phyloP scores from a whole-genome alignment of 78 protist species.

The Diacronema lutheri region DNA sequence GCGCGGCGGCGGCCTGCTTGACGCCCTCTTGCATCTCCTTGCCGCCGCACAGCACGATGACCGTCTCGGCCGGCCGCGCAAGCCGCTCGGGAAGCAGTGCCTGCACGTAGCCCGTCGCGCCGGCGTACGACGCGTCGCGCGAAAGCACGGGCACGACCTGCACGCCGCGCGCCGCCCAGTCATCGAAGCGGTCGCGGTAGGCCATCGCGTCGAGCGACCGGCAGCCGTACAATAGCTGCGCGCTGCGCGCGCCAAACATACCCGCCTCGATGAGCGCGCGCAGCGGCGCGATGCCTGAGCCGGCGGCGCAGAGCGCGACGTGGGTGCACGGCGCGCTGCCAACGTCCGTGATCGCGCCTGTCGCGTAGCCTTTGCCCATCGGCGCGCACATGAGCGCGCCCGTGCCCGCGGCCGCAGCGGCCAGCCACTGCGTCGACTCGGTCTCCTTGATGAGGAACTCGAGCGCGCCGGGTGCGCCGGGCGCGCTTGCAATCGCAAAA shows the following conservation, averaged over 20 bases:
- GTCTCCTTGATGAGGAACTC: constrained; percentile 7
- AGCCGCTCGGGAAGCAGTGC: not conserved
- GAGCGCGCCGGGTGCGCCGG: not conserved
- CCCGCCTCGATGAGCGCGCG: constrained; percentile 12
- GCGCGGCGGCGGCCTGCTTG: not conserved
- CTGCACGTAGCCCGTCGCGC: constrained; percentile 4
- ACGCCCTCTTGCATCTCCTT: constrained; percentile 12
- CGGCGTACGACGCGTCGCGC: not conserved
- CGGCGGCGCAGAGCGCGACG: not conserved
- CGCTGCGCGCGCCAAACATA: not conserved
- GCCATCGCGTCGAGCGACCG: not conserved
- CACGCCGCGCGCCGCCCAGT: not conserved
- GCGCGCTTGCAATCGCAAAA: not conserved
- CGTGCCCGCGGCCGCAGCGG: not conserved
- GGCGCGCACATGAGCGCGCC: not conserved
- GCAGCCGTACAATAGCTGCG: not conserved
- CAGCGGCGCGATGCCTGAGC: constrained; percentile 19
- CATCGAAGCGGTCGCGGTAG: not conserved
- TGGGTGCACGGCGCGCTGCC: too few species aligned
- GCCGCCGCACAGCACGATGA: not conserved
- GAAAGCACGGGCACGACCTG: not conserved
- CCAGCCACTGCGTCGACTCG: too few species aligned
- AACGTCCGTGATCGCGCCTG: too few species aligned
- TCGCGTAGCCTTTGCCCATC: not conserved
- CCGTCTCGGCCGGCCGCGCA: not conserved